A percentile compares a stretch with the other conserved stretches of the same genome.
Evolutionary conservation across 1,284 basidiomycete genomes (phyloP).

Genomic region (Coniophora puteana): DNA sequence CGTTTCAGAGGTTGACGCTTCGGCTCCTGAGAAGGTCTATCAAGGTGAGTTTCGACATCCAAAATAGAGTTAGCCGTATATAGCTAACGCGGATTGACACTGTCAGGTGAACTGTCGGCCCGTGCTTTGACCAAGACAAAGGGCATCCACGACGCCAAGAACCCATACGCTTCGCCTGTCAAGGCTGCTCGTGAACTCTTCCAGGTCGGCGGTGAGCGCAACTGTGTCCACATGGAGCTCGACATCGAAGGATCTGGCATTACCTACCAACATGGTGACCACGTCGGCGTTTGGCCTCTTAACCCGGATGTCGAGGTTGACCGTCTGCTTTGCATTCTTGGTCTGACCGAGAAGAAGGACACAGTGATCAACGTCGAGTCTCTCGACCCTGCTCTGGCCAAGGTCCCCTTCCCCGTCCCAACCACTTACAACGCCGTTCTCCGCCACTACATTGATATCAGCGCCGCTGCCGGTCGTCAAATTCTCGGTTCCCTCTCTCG

Average conservation of each 20-base stretch:
- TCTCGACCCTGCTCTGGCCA: constrained; percentile 95
- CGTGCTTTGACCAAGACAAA: constrained; percentile 88
- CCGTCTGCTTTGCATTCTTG: constrained; percentile 83
- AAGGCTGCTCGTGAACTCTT: constrained; percentile 82
- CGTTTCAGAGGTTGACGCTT: constrained; percentile 77
- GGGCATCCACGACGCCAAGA: constrained; percentile 95
- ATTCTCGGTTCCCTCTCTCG: constrained; percentile 85
- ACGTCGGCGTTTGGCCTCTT: constrained; percentile 95
- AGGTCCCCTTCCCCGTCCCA: constrained; percentile 97
- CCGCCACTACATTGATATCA: constrained; percentile 96
- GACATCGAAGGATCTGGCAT: constrained; percentile 94
- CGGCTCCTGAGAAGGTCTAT: constrained; percentile 83
- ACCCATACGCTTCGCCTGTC: constrained; percentile 91
- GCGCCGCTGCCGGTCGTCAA: constrained; percentile 90
- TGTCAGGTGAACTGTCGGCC: constrained; percentile 79
- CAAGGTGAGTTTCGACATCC: constrained; percentile 54
- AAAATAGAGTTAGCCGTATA: too few relatives aligned
- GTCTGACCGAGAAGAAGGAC: constrained; percentile 76
- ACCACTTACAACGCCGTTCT: constrained; percentile 94
- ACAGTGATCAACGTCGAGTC: constrained; percentile 90
- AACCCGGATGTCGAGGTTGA: constrained; percentile 93
- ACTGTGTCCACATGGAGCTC: constrained; percentile 95
- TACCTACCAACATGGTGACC: constrained; percentile 98
- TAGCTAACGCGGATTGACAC: too few relatives aligned
- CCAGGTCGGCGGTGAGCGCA: constrained; percentile 69